A percentile compares a stretch with the other conserved stretches of the same genome.
Conservation (phyloP, 306 rosid species). For the Arachis stenosperma region DNA sequence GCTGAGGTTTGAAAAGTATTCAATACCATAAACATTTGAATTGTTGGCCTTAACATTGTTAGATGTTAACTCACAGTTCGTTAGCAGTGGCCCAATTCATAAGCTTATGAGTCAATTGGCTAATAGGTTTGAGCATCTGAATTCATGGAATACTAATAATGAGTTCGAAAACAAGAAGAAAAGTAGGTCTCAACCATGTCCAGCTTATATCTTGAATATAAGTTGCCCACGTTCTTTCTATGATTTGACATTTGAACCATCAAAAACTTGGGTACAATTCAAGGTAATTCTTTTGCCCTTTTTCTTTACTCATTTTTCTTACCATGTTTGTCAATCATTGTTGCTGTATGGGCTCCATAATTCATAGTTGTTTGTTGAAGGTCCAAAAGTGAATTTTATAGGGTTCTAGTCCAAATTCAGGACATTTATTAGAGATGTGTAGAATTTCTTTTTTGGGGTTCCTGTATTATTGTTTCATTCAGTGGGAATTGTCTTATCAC, state of each 20-base stretch:
- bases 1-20: conserved; percentile 37
- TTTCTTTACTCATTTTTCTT: conserved; percentile 5
- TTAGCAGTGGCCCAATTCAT: conserved; percentile 89
- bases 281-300: conserved; percentile 62
- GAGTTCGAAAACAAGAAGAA: conserved; percentile 65
- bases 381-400: conserved; percentile 25
- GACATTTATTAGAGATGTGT: conserved; percentile 28
- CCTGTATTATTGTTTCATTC: conserved; percentile 8
- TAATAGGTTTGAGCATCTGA: conserved; percentile 53
- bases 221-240: conserved; percentile 76
- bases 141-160: conserved; percentile 43
- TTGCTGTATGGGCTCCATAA: not conserved
- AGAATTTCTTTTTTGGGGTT: conserved; percentile 11
- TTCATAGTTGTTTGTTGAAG: conserved; percentile 27
- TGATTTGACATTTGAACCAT: conserved; percentile 80
- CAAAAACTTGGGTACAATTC: conserved; percentile 81
- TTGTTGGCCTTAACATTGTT: conserved; percentile 61
- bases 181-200: conserved; percentile 63
- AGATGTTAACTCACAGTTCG: conserved; percentile 86
- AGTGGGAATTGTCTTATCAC: conserved; percentile 18
- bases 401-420: conserved; percentile 30
- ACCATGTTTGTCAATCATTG: conserved; percentile 9
- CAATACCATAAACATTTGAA: conserved; percentile 24
- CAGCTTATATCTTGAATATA: conserved; percentile 79
- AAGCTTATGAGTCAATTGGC: conserved; percentile 85